A percentile compares a stretch with the other conserved stretches of the same genome.
Conservation (phyloP, 768 basidiomycete species). For the Coprinopsis cinerea region DNA sequence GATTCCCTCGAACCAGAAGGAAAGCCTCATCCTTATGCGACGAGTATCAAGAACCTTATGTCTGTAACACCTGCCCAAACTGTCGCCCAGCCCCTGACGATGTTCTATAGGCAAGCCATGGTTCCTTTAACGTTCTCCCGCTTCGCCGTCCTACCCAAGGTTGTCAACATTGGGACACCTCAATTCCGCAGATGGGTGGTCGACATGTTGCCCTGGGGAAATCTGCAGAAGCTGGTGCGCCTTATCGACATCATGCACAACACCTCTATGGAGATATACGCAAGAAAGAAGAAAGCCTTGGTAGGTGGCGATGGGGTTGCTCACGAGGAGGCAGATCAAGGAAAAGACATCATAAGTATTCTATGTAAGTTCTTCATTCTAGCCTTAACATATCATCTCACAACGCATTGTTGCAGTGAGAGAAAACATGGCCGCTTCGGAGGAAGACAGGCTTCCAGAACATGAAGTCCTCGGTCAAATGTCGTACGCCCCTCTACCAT, state of each 20-base stretch:
- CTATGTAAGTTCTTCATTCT: conserved; percentile 27
- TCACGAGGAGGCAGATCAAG: conserved; percentile 25
- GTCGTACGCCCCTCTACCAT: conserved; percentile 15
- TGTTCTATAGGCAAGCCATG: not conserved
- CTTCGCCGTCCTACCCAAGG: not conserved
- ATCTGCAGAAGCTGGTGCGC: conserved; percentile 24
- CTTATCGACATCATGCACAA: conserved; percentile 30
- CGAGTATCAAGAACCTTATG: too few species aligned
- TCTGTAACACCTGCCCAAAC: too few species aligned
- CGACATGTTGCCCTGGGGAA: conserved; percentile 5
- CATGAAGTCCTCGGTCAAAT: conserved; percentile 36
- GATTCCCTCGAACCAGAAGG: conserved; percentile 26
- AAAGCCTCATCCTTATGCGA: too few species aligned
- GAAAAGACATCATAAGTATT: conserved; percentile 41
- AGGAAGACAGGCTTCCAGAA: conserved; percentile 26
- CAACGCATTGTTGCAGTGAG: conserved; percentile 24
- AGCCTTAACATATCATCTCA: not conserved
- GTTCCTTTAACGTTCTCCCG: not conserved
- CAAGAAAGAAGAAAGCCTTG: conserved; percentile 30
- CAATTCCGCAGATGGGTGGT: not conserved
- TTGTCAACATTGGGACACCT: not conserved
- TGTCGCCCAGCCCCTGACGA: too few species aligned
- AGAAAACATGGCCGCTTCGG: conserved; percentile 29
- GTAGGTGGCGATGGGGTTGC: conserved; percentile 23
- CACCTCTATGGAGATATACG: conserved; percentile 29